These are phyloP conservation scores for Lachnellula arida DNA, from an alignment of 2,329 filamentous ascomycete genomes.

Conservation along the genomic window DNA sequence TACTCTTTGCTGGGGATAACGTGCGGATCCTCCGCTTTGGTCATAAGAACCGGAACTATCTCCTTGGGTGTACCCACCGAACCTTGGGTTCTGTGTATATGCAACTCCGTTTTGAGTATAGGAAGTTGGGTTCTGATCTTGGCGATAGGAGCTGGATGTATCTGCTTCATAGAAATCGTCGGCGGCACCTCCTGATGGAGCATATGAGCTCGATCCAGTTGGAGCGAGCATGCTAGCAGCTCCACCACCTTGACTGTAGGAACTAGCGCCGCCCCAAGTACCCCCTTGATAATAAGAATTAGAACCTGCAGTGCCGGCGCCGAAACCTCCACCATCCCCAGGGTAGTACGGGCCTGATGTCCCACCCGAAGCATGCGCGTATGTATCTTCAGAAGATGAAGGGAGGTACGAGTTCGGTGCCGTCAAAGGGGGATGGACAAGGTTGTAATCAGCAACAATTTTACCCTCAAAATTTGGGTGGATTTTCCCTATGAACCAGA, in stretches of 20 bases:
- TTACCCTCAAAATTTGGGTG: conserved; percentile 1
- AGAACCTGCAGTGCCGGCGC: neutral
- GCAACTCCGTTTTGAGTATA: too few relatives aligned
- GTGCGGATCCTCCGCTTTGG: neutral
- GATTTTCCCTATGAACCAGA: conserved; percentile 20
- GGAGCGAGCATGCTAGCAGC: neutral
- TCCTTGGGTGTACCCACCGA: neutral
- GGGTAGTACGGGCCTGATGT: neutral
- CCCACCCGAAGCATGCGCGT: neutral
- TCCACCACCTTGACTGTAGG: neutral
- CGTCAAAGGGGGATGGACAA: neutral
- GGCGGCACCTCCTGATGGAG: neutral
- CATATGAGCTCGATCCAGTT: neutral
- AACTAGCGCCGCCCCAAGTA: too few relatives aligned
- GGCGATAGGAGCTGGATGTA: too few relatives aligned
- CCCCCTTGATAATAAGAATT: neutral
- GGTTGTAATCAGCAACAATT: conserved; percentile 10
- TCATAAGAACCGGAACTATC: neutral
- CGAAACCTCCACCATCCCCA: too few relatives aligned
- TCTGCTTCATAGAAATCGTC: too few relatives aligned
- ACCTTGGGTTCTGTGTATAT: neutral
- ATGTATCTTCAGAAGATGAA: neutral
- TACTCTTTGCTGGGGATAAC: neutral
- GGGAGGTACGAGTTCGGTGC: neutral
- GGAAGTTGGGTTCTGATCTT: too few relatives aligned